phyloP scores from a whole-genome alignment of 1,284 basidiomycete species.

The Ceratobasidium sp. region DNA sequence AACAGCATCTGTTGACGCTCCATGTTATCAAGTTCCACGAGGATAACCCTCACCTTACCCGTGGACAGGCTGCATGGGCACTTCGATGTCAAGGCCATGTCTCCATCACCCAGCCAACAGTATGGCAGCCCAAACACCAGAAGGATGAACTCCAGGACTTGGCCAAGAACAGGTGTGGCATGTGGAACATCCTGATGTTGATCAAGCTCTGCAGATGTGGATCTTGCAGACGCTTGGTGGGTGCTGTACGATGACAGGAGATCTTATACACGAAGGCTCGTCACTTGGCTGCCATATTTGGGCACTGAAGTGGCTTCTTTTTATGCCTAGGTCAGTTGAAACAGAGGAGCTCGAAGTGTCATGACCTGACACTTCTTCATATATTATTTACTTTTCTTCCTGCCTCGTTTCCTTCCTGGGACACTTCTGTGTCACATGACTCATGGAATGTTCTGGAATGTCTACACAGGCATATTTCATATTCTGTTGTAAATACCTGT shows the following conservation, averaged over 20 bases:
- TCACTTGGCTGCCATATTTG: background rate
- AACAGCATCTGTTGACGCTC: slow-evolving; percentile 20
- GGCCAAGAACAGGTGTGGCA: slow-evolving; percentile 4
- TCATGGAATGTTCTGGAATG: too few species aligned
- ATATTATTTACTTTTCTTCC: too few species aligned
- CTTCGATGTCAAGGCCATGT: background rate
- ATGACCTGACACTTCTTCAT: too few species aligned
- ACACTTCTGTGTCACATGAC: too few species aligned
- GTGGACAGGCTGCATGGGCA: background rate
- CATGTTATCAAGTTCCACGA: slow-evolving; percentile 20
- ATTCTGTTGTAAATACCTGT: too few species aligned
- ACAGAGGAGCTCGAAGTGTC: too few species aligned
- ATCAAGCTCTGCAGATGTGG: slow-evolving; percentile 20
- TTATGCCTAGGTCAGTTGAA: too few species aligned
- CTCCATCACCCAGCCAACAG: background rate
- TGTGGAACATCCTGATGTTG: slow-evolving; percentile 27
- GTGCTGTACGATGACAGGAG: background rate
- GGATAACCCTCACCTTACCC: background rate
- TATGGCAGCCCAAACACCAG: background rate
- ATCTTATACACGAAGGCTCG: background rate
- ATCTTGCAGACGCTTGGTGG: slow-evolving; percentile 13
- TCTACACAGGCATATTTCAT: too few species aligned
- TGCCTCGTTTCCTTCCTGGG: too few species aligned
- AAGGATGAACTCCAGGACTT: background rate
- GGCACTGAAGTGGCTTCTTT: background rate